A percentile compares a stretch with the other conserved stretches of the same genome.
Evolutionary conservation across 2,329 filamentous ascomycete genomes (phyloP).

Genomic region (Orbilia quercus): DNA sequence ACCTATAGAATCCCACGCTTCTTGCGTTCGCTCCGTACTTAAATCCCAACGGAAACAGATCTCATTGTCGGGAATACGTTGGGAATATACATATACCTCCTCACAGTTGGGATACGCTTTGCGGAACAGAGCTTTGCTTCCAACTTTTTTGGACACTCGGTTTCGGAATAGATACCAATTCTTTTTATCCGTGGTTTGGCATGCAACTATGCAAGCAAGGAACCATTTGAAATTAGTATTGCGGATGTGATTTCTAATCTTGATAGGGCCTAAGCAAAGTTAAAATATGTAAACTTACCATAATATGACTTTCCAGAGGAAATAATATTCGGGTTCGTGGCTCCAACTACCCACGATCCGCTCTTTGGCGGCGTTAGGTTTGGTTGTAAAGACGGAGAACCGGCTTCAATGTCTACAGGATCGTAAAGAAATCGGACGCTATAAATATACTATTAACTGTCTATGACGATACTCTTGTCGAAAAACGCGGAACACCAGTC

Average conservation of each 20-base stretch:
- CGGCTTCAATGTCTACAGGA: slow-evolving; percentile 19
- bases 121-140: too few relatives aligned
- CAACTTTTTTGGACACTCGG: neutral
- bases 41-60: slow-evolving; percentile 52
- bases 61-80: slow-evolving; percentile 22
- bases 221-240: too few relatives aligned
- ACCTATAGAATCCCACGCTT: slow-evolving; percentile 11
- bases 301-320: slow-evolving; percentile 23
- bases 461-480: neutral
- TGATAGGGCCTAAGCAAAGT: too few relatives aligned
- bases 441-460: neutral
- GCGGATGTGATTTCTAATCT: too few relatives aligned
- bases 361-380: slow-evolving; percentile 37
- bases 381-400: slow-evolving; percentile 24
- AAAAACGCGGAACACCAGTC: neutral
- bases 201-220: slow-evolving; percentile 31
- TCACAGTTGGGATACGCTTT: slow-evolving; percentile 22
- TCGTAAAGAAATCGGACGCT: slow-evolving; percentile 35
- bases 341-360: slow-evolving; percentile 20
- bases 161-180: slow-evolving; percentile 28
- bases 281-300: too few relatives aligned
- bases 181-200: slow-evolving; percentile 12
- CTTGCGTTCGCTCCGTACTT: slow-evolving; percentile 12
- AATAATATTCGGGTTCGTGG: slow-evolving; percentile 5
- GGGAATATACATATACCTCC: slow-evolving; percentile 26